Conservation (phyloP, 495 filamentous ascomycete genomes). For the Xylaria castorea region DNA sequence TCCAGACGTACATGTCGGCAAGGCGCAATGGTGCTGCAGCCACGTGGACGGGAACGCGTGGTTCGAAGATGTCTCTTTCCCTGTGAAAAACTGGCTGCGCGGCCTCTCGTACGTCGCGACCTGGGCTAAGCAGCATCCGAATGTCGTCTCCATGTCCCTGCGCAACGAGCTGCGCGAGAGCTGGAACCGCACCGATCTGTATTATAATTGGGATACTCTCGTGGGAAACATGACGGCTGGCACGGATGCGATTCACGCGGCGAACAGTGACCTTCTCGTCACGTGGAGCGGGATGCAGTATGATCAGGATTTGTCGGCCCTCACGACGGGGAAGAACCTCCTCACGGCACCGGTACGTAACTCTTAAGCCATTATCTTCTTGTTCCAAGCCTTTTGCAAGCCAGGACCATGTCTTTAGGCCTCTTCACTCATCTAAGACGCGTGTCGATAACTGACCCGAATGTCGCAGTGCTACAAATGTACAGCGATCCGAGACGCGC, state of each 20-base stretch:
- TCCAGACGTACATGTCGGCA: slow-evolving; percentile 64
- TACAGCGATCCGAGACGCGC: slow-evolving; percentile 48
- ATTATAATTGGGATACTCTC: slow-evolving; percentile 61
- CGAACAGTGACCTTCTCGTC: slow-evolving; percentile 61
- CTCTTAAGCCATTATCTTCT: neutral
- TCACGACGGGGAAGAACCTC: slow-evolving; percentile 51
- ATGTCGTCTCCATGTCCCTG: slow-evolving; percentile 57
- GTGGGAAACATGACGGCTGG: slow-evolving; percentile 56
- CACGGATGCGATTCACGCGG: slow-evolving; percentile 53
- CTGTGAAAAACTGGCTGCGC: slow-evolving; percentile 57
- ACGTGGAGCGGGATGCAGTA: slow-evolving; percentile 63
- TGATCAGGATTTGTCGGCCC: slow-evolving; percentile 56
- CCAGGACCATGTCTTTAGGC: neutral
- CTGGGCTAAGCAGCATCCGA: slow-evolving; percentile 53
- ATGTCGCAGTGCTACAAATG: slow-evolving; percentile 47
- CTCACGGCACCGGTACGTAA: slow-evolving; percentile 40
- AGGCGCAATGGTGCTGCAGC: slow-evolving; percentile 64
- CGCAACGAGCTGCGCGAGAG: slow-evolving; percentile 60
- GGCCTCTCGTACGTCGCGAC: slow-evolving; percentile 58
- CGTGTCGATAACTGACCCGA: neutral
- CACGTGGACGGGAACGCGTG: slow-evolving; percentile 61
- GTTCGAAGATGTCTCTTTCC: slow-evolving; percentile 63
- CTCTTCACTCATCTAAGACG: neutral
- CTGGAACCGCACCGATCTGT: slow-evolving; percentile 38
- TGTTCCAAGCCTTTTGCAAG: neutral